Evolutionary conservation across 208 protist genomes (phyloP), one percentile per base, ranked within the genome.

Genomic region (Phytomonas sp.): DNA sequence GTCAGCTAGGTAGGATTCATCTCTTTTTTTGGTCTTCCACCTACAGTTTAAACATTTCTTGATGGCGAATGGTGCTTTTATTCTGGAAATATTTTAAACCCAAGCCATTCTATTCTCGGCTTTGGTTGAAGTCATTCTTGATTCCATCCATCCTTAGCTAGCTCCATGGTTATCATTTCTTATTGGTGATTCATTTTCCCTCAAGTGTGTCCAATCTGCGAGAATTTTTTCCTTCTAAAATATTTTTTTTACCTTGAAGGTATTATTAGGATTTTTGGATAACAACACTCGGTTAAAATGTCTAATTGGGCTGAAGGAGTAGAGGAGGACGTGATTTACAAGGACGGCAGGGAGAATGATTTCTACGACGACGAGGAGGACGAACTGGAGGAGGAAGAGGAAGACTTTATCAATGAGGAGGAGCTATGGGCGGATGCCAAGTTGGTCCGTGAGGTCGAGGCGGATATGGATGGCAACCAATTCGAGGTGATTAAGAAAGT

Each of bases 401-500:
- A 51, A 11, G 71, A 63, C 20, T 33, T 59, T 23, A n/a, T 66
- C 31, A 74, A 78, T 11, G 70, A 69, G 0, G 75, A 80, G 71
- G 68, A 67, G 66, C 75, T 67, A 23, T 94, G 88, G 88, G 83
- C 79, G 32, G 87, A 89, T 37, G 85, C 88, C 31, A 87, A 89
- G 73, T 82, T 77, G 28, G 75, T 79, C 20, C 71, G 43, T 28
- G 71, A 69, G 33, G 37, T 67, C 46, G 82, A 82, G 69, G 75
- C 66, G 59, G 83, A 92, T 68, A 78, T 68, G 51, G 80, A 88
- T 23, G 81, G 81, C 65, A 89, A 83, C 67, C 73, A 75, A 33
- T 89, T 82, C 67, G 76, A 89, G 60, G 78, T 93, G 51, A 71
- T 76, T 17, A 87, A 89, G 76, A 90, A 91, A 69, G 81, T 91